phyloP scores from a whole-genome alignment of 2,329 filamentous ascomycete genomes.

The Cadophora malorum region DNA sequence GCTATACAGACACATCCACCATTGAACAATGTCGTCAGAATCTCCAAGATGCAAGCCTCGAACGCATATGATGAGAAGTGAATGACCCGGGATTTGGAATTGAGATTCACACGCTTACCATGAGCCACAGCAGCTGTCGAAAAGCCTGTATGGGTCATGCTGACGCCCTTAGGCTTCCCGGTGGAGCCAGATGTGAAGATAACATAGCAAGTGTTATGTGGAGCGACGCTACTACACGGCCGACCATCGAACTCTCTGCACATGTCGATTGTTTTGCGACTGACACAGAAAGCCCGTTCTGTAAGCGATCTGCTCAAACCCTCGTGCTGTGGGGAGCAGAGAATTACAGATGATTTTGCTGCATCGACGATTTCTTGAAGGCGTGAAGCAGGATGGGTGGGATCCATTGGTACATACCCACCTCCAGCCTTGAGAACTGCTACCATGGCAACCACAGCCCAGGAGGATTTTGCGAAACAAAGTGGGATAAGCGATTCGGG shows the following conservation, averaged over 20 bases:
- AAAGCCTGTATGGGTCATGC: slow-evolving; percentile 26
- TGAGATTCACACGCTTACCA: slow-evolving; percentile 7
- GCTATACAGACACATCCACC: slow-evolving; percentile 51
- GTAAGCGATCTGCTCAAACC: background rate
- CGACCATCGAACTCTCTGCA: background rate
- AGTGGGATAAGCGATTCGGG: slow-evolving; percentile 31
- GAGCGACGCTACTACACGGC: slow-evolving; percentile 1
- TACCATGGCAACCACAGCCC: slow-evolving; percentile 41
- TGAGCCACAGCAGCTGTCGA: slow-evolving; percentile 17
- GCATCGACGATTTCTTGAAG: slow-evolving; percentile 19
- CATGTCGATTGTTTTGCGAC: slow-evolving; percentile 7
- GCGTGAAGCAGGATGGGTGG: slow-evolving; percentile 18
- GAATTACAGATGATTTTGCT: background rate
- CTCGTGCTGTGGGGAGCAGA: slow-evolving; percentile 19
- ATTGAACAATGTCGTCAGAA: slow-evolving; percentile 40
- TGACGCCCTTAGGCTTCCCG: slow-evolving; percentile 32
- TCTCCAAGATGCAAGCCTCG: slow-evolving; percentile 31
- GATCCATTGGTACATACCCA: slow-evolving; percentile 42
- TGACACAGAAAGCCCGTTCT: slow-evolving; percentile 9
- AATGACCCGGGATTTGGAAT: slow-evolving; percentile 15
- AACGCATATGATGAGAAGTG: slow-evolving; percentile 30
- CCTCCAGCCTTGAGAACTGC: slow-evolving; percentile 41
- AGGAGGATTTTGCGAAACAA: slow-evolving; percentile 40
- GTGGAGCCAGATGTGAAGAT: slow-evolving; percentile 35
- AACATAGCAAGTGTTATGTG: slow-evolving; percentile 20